Conservation (phyloP, 208 protist species). For the Wallacemonas sp. region DNA sequence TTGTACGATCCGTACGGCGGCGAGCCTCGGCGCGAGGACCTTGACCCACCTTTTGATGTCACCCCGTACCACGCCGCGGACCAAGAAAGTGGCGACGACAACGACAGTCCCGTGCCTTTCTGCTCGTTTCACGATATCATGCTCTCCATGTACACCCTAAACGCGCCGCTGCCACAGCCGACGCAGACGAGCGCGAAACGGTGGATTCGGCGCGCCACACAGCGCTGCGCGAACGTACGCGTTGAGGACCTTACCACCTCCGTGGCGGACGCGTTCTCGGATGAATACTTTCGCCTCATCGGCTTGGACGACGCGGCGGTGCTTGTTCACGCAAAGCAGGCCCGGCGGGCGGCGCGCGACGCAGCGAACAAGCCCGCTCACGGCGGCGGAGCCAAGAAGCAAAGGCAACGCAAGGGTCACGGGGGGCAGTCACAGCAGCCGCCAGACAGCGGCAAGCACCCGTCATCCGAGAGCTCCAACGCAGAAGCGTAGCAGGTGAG, state of each 20-base stretch:
- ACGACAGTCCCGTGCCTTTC: slow-evolving; percentile 18
- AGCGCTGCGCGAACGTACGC: neutral
- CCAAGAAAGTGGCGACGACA: slow-evolving; percentile 1
- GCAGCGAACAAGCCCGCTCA: neutral
- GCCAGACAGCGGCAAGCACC: neutral
- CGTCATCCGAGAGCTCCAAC: no score
- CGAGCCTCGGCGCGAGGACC: slow-evolving; percentile 34
- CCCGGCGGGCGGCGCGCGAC: slow-evolving; percentile 8
- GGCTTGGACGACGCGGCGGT: neutral
- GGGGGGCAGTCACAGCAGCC: neutral
- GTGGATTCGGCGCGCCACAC: slow-evolving; percentile 25
- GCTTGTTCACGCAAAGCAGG: slow-evolving; percentile 5
- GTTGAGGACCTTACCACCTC: neutral
- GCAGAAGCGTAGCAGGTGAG: no score
- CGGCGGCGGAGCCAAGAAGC: no score
- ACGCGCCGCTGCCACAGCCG: slow-evolving; percentile 15
- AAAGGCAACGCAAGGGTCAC: neutral
- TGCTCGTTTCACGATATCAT: slow-evolving; percentile 28
- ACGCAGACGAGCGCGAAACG: slow-evolving; percentile 36
- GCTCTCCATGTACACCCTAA: slow-evolving; percentile 31
- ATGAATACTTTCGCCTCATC: neutral
- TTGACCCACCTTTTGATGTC: neutral
- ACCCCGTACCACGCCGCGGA: slow-evolving; percentile 14
- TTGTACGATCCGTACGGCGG: slow-evolving; percentile 50
- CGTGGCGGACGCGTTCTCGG: neutral